Conservation (phyloP, 805 yeast species). For the Nakazawaea anatomiae region DNA sequence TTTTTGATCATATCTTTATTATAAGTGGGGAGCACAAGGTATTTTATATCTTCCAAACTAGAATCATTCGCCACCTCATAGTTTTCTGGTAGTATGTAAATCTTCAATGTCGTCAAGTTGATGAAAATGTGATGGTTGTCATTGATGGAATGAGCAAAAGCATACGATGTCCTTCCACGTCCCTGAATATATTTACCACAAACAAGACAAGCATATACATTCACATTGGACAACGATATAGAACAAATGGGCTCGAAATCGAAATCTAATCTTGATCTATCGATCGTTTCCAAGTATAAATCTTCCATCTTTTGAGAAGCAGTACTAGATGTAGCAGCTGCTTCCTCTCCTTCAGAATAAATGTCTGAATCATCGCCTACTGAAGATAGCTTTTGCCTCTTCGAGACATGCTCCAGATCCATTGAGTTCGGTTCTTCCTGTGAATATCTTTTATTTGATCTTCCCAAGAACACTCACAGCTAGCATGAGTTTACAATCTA, state of each 20-base stretch:
- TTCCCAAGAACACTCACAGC: too few species aligned
- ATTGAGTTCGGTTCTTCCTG: not conserved
- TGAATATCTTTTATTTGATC: not conserved
- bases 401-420: not conserved
- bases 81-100: conserved; percentile 61
- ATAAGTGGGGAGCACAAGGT: conserved; percentile 48
- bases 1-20: conserved; percentile 23
- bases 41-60: conserved; percentile 44
- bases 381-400: not conserved
- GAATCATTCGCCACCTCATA: conserved; percentile 31
- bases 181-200: conserved; percentile 78
- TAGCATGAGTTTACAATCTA: too few species aligned
- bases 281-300: conserved; percentile 35
- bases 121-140: conserved; percentile 60
- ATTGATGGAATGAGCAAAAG: conserved; percentile 60
- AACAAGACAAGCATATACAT: conserved; percentile 64
- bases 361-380: not conserved
- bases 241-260: conserved; percentile 66
- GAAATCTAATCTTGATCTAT: conserved; percentile 48
- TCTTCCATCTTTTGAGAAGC: conserved; percentile 5
- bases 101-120: conserved; percentile 41
- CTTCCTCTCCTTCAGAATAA: not conserved
- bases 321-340: too few species aligned
- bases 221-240: conserved; percentile 51
- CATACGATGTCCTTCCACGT: conserved; percentile 55